A percentile compares a stretch with the other conserved stretches of the same genome.
phyloP scores from a whole-genome alignment of 2,329 filamentous ascomycete genomes.

The Chlorencoelia australis region DNA sequence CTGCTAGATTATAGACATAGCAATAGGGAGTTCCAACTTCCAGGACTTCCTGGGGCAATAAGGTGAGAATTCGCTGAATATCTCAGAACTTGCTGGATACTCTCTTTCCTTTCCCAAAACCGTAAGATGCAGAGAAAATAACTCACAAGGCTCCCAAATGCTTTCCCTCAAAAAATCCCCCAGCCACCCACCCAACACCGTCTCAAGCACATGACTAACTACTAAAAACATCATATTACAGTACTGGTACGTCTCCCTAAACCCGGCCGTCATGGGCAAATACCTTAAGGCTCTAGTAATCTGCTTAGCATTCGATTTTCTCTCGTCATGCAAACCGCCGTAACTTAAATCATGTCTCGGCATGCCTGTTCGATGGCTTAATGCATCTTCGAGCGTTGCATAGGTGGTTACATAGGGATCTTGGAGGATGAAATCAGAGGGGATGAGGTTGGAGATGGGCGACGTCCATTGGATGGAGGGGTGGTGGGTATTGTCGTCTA shows the following conservation, averaged over 20 bases:
- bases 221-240: slow-evolving; percentile 41
- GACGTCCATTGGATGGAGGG: slow-evolving; percentile 40
- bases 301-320: slow-evolving; percentile 22
- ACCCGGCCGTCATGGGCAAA: slow-evolving; percentile 34
- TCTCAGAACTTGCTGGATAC: no score
- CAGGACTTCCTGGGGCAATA: no score
- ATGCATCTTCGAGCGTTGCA: slow-evolving; percentile 43
- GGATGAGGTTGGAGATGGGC: slow-evolving; percentile 36
- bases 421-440: slow-evolving; percentile 41
- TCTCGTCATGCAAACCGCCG: slow-evolving; percentile 25
- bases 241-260: slow-evolving; percentile 38
- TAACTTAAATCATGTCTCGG: slow-evolving; percentile 33
- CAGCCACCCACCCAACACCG: slow-evolving; percentile 30
- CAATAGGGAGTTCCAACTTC: no score
- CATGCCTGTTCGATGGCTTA: slow-evolving; percentile 42
- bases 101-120: no score
- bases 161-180: slow-evolving; percentile 31
- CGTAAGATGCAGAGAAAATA: no score
- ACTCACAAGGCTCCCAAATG: slow-evolving; percentile 36
- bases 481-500: slow-evolving; percentile 36
- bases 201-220: slow-evolving; percentile 37
- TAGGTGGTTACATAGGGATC: slow-evolving; percentile 37
- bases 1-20: no score
- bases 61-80: no score
- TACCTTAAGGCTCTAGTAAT: slow-evolving; percentile 35